phyloP scores from a whole-genome alignment of 23 red algal genomes.

The Chondrus crispus region DNA sequence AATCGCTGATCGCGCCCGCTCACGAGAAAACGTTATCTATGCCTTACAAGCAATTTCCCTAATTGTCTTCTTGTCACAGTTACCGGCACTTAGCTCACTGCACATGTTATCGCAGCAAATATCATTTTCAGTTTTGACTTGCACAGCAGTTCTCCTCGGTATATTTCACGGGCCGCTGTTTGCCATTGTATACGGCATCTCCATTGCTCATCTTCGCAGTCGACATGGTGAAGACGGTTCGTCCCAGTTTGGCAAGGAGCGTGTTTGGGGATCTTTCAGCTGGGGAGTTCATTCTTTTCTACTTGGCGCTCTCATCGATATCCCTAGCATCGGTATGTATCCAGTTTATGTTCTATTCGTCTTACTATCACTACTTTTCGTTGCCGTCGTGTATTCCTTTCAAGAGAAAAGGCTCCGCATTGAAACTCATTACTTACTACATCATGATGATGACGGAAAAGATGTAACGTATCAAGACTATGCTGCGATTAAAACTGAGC shows the following conservation, averaged over 20 bases:
- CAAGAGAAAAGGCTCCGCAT: neutral
- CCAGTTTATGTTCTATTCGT: slow-evolving; percentile 20
- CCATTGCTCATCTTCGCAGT: neutral
- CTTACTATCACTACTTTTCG: neutral
- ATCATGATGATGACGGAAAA: no score
- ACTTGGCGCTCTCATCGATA: slow-evolving; percentile 37
- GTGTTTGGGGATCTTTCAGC: slow-evolving; percentile 47
- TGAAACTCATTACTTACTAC: no score
- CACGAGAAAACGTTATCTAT: neutral
- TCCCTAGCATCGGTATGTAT: neutral
- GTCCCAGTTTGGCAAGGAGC: slow-evolving; percentile 22
- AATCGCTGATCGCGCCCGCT: neutral
- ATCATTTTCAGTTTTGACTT: neutral
- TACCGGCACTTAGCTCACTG: slow-evolving; percentile 3
- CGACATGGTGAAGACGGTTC: slow-evolving; percentile 5
- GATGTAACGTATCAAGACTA: no score
- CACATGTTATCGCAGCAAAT: neutral
- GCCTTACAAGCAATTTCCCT: neutral
- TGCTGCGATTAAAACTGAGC: no score
- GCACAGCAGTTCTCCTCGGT: neutral
- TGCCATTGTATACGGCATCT: neutral
- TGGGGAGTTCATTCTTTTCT: slow-evolving; percentile 21
- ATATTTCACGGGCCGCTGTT: neutral
- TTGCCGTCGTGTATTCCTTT: neutral
- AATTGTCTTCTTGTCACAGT: slow-evolving; percentile 5